Conservation (phyloP, 768 basidiomycete species). For the Boletus eberwhitei region DNA sequence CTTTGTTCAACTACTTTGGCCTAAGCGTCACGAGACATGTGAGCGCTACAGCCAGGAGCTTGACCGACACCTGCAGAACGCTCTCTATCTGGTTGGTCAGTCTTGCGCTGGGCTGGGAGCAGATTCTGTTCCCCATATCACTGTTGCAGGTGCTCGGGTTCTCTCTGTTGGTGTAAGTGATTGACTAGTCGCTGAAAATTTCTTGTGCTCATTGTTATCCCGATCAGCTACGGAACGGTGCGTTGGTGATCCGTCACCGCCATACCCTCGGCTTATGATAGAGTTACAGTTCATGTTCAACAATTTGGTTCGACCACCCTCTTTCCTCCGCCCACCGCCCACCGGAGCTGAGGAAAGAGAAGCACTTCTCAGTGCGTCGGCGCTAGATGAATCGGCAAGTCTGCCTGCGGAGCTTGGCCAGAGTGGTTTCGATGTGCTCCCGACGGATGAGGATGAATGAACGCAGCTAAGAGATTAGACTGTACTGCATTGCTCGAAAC, state of each 20-base stretch:
- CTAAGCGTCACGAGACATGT: slow-evolving; percentile 90
- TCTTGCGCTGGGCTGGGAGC: slow-evolving; percentile 88
- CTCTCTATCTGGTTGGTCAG: slow-evolving; percentile 95
- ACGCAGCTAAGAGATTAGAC: not conserved
- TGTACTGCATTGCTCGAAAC: not conserved
- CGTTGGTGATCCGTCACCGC: slow-evolving; percentile 21
- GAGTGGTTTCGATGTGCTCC: slow-evolving; percentile 80
- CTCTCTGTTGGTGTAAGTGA: slow-evolving; percentile 79
- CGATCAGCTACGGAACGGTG: slow-evolving; percentile 78
- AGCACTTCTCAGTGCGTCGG: slow-evolving; percentile 39
- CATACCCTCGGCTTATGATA: slow-evolving; percentile 6
- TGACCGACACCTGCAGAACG: slow-evolving; percentile 94
- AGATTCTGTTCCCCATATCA: slow-evolving; percentile 75
- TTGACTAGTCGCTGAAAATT: slow-evolving; percentile 3
- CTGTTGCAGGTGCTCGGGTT: slow-evolving; percentile 84
- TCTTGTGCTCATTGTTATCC: slow-evolving; percentile 9
- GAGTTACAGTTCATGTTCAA: slow-evolving; percentile 79
- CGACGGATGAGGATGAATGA: slow-evolving; percentile 36
- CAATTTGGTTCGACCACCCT: slow-evolving; percentile 65
- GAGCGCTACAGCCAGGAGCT: slow-evolving; percentile 85
- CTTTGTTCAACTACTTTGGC: slow-evolving; percentile 86
- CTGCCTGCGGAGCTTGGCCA: slow-evolving; percentile 80
- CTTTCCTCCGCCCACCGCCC: slow-evolving; percentile 50
- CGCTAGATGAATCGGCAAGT: slow-evolving; percentile 76
- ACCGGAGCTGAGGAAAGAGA: slow-evolving; percentile 57